These are phyloP conservation scores for Leptomonas pyrrhocoris DNA, from an alignment of 208 protist genomes.

Conservation along the genomic window DNA sequence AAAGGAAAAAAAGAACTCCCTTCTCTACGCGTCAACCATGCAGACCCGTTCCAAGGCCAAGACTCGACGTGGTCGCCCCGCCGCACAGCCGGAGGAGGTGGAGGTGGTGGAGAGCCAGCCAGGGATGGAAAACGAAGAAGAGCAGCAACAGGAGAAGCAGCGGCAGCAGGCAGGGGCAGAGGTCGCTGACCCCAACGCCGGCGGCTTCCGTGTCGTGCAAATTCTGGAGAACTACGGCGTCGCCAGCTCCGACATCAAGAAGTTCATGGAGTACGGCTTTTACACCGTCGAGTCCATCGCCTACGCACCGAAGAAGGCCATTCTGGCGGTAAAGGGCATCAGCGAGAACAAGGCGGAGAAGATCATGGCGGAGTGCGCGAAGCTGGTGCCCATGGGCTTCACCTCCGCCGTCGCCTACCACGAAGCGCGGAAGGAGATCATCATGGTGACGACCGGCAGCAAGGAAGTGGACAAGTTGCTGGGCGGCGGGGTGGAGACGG, in stretches of 20 bases:
- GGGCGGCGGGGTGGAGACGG: slow-evolving; percentile 97
- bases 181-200: slow-evolving; percentile 35
- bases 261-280: slow-evolving; percentile 95
- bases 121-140: slow-evolving; percentile 28
- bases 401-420: slow-evolving; percentile 97
- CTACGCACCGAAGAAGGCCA: slow-evolving; percentile 96
- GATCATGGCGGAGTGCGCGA: slow-evolving; percentile 94
- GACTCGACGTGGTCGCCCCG: slow-evolving; percentile 42
- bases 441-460: slow-evolving; percentile 98
- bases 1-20: neutral
- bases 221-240: slow-evolving; percentile 95
- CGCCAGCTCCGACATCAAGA: slow-evolving; percentile 96
- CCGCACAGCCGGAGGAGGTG: slow-evolving; percentile 43
- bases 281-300: slow-evolving; percentile 97
- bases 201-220: slow-evolving; percentile 84
- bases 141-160: slow-evolving; percentile 1
- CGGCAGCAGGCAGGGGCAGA: slow-evolving; percentile 42
- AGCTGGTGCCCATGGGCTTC: slow-evolving; percentile 98
- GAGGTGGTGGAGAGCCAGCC: slow-evolving; percentile 46
- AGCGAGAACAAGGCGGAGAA: slow-evolving; percentile 99
- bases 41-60: slow-evolving; percentile 64
- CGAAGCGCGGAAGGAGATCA: slow-evolving; percentile 94
- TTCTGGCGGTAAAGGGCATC: slow-evolving; percentile 98
- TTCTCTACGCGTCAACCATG: slow-evolving; percentile 33
- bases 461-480: slow-evolving; percentile 98